Evolutionary conservation across 352 stramenopile genomes (phyloP), one percentile per base, ranked within the genome.

Genomic region (Globisporangium perplexum): DNA sequence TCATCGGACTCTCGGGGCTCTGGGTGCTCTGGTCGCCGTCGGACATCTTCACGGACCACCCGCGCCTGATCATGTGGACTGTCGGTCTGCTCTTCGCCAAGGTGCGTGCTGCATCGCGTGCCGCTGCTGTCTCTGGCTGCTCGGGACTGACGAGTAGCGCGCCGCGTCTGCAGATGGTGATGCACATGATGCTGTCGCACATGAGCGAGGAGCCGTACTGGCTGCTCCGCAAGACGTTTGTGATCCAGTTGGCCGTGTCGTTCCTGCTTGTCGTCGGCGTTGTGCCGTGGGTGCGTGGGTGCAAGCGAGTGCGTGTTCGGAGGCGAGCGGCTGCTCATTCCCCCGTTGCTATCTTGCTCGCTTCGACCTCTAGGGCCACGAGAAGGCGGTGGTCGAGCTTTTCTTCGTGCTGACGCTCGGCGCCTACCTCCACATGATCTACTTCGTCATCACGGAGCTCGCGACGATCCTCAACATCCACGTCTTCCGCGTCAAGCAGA

Each of bases 131-230:
- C 30, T 20, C 23, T 51, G 30, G 20, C 26, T 28, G 45, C 4
- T 28, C 36, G 46, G 10, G 33, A 23, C 26, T 54, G 49, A 55
- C 30, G 30, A 8, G 11, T 46, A 11, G 12, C 1, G 12, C n/a
- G 35, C 20, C 18, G 26, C 38, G 38, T 22, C 26, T 57, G 39
- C 53, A 93, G 83, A 93, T 93, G 81, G 81, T 88, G 52, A 93
- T 93, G 83, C 83, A 91, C 65, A 90, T 93, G 74, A 93, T 93
- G 83, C 74, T 93, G 12, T 78, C 83, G 11, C 83, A 93, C 63
- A 90, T 93, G 77, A 88, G 77, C 39, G 81, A 91, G 55, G 83
- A 93, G 50, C 83, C 83, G 22, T 93, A 86, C 59, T 90, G 83
- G 81, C 59, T 93, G 50, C 59, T 93, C 41, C 78, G 83, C 58